Percentiles rank a stretch among this genome's conserved stretches.
Evolutionary conservation across 2,329 filamentous ascomycete genomes (phyloP).

Genomic region (Xylariaceae sp.): DNA sequence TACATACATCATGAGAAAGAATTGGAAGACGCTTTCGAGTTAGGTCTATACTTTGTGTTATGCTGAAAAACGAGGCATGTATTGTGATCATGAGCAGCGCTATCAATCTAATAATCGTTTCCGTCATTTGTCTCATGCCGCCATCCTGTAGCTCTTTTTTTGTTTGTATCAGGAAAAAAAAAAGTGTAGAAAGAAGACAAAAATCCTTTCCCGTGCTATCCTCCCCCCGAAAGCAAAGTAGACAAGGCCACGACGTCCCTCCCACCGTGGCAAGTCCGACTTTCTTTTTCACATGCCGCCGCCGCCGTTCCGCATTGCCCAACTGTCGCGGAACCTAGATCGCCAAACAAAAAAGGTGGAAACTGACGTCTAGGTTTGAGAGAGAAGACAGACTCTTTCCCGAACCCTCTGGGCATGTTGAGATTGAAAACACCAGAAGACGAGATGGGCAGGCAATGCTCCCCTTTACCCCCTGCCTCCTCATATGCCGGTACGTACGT

Average conservation of each 20-base stretch:
- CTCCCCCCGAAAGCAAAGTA: constrained; percentile 10
- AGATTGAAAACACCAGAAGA: constrained; percentile 6
- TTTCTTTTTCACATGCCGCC: neutral
- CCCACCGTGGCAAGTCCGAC: constrained; percentile 51
- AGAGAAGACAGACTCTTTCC: constrained; percentile 65
- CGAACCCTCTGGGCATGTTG: constrained; percentile 13
- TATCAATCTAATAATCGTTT: neutral
- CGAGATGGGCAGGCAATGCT: constrained; percentile 11
- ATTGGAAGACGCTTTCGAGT: no score
- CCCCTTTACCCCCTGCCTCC: neutral
- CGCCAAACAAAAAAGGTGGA: neutral
- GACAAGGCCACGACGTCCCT: constrained; percentile 60
- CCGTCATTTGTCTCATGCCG: neutral
- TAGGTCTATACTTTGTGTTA: no score
- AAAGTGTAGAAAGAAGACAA: neutral
- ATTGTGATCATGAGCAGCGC: neutral
- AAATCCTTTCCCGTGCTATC: neutral
- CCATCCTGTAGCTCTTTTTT: neutral
- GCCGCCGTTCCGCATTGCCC: constrained; percentile 28
- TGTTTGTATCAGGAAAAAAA: neutral
- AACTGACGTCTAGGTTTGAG: constrained; percentile 32
- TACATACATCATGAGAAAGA: no score
- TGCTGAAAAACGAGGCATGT: neutral
- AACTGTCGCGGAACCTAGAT: constrained; percentile 51
- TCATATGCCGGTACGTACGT: neutral